phyloP scores from a whole-genome alignment of 495 filamentous ascomycete genomes.

The Penicillium paradoxum region DNA sequence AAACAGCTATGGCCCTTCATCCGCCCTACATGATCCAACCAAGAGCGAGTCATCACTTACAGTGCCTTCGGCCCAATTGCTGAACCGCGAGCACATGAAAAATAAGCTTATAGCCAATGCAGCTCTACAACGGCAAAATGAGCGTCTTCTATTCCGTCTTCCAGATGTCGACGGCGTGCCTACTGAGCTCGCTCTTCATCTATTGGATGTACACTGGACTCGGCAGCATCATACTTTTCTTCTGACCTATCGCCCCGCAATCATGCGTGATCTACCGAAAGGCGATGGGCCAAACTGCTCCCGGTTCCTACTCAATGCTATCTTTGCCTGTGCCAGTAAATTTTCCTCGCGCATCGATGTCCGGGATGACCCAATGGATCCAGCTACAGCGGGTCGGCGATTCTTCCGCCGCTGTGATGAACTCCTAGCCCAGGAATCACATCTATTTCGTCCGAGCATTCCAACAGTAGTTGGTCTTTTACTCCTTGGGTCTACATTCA shows the following conservation, averaged over 20 bases:
- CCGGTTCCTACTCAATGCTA: conserved; percentile 33
- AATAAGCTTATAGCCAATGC: conserved; percentile 2
- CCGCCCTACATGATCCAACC: neutral
- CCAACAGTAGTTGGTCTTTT: conserved; percentile 24
- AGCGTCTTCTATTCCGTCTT: neutral
- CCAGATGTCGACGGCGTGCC: conserved; percentile 1
- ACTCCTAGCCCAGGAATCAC: conserved; percentile 11
- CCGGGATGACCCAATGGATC: conserved; percentile 24
- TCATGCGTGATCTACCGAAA: conserved; percentile 34
- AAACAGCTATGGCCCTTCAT: neutral
- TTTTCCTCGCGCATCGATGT: conserved; percentile 26
- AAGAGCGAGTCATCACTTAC: neutral
- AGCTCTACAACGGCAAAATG: neutral
- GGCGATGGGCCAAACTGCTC: conserved; percentile 31
- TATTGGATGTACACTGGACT: conserved; percentile 24
- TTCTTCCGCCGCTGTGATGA: conserved; percentile 27
- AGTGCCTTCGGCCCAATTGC: neutral
- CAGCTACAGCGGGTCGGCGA: conserved; percentile 21
- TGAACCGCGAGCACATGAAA: neutral
- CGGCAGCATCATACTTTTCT: conserved; percentile 30
- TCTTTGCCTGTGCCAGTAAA: conserved; percentile 32
- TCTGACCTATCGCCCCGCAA: conserved; percentile 34
- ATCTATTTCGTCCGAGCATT: conserved; percentile 21
- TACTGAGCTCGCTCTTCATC: conserved; percentile 11
- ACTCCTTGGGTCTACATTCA: conserved; percentile 19